Conservation (phyloP, 257 asterid genomes). For the Solanum virginianum region DNA sequence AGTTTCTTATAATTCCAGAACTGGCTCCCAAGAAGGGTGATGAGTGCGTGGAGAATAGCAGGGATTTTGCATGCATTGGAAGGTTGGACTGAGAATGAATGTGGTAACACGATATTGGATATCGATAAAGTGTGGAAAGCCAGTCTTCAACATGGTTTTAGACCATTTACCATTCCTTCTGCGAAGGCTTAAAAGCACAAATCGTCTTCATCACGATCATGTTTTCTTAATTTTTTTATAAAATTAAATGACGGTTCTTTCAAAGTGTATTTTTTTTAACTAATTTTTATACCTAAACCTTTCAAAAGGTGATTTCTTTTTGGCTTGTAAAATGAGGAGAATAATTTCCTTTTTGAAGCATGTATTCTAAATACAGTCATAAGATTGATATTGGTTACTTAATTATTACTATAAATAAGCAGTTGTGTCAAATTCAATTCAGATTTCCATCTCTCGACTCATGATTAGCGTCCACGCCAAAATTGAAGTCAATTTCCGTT, state of each 20-base stretch:
- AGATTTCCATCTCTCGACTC: neutral
- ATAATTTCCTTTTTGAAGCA: neutral
- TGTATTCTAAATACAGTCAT: neutral
- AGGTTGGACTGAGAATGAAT: conserved; percentile 69
- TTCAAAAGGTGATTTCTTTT: too few species aligned
- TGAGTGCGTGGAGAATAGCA: conserved; percentile 67
- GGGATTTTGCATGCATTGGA: conserved; percentile 70
- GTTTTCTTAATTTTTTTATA: too few species aligned
- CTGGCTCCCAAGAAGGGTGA: conserved; percentile 74
- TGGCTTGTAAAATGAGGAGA: too few species aligned
- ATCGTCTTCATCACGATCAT: neutral
- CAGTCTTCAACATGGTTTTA: conserved; percentile 53
- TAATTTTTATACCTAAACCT: too few species aligned
- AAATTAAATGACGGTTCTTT: too few species aligned
- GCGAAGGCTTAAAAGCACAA: neutral
- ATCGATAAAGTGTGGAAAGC: conserved; percentile 58
- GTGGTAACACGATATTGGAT: conserved; percentile 51
- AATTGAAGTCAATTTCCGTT: neutral
- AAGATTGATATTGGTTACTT: neutral
- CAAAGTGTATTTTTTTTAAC: too few species aligned
- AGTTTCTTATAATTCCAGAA: conserved; percentile 28
- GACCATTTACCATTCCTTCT: conserved; percentile 15
- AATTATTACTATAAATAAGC: neutral
- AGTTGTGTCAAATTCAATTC: neutral
- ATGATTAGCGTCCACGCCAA: too few species aligned